Conservation (phyloP, 2,329 filamentous ascomycete genomes). For the Hypoxylon sp. region DNA sequence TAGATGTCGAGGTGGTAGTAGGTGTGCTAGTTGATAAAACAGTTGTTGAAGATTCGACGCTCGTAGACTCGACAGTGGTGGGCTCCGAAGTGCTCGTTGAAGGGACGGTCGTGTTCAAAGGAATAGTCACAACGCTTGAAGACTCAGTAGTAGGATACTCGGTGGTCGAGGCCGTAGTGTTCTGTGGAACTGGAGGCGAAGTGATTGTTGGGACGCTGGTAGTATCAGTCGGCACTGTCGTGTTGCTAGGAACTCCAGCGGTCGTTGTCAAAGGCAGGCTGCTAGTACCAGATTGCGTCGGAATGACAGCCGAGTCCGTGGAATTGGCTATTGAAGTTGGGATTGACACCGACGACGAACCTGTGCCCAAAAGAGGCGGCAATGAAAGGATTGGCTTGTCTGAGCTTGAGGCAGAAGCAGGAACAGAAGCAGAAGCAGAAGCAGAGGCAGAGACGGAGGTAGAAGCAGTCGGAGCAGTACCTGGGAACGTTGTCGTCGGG, state of each 20-base stretch:
- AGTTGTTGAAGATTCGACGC: slow-evolving; percentile 17
- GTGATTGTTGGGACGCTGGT: slow-evolving; percentile 21
- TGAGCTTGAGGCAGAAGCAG: slow-evolving; percentile 28
- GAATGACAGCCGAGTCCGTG: slow-evolving; percentile 37
- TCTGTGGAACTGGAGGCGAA: slow-evolving; percentile 30
- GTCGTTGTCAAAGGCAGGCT: slow-evolving; percentile 24
- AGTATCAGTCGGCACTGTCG: slow-evolving; percentile 29
- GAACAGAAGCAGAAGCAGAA: slow-evolving; percentile 5
- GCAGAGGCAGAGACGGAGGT: slow-evolving; percentile 1
- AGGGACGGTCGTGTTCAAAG: slow-evolving; percentile 36
- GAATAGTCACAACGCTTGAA: slow-evolving; percentile 32
- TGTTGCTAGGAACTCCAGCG: slow-evolving; percentile 31
- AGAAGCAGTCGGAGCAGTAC: slow-evolving; percentile 37
- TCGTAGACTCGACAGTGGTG: slow-evolving; percentile 23
- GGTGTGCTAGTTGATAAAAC: slow-evolving; percentile 17
- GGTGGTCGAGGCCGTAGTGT: slow-evolving; percentile 30
- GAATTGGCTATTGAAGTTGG: slow-evolving; percentile 23
- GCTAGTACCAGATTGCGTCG: slow-evolving; percentile 34
- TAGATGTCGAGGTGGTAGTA: slow-evolving; percentile 28
- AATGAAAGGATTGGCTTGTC: slow-evolving; percentile 29
- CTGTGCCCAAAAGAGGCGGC: slow-evolving; percentile 32
- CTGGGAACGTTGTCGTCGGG: slow-evolving; percentile 34
- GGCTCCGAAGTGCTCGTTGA: slow-evolving; percentile 37
- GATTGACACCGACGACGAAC: slow-evolving; percentile 21
- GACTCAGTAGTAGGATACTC: slow-evolving; percentile 26